Conservation (phyloP, 2,329 filamentous ascomycete species). For the Davidsoniella virescens region DNA sequence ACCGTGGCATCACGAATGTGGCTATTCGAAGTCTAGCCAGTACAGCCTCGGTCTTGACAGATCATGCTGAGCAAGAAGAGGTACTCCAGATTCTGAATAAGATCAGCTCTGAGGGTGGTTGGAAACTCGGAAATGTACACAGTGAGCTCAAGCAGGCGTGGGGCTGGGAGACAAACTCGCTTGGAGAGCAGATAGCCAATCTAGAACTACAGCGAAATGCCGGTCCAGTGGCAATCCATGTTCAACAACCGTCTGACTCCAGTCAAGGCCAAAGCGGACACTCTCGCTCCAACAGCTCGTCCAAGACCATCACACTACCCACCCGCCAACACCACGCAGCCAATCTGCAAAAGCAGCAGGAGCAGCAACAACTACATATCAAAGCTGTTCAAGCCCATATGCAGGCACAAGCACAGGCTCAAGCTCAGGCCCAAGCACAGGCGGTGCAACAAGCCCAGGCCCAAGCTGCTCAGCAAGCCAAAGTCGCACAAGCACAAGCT, state of each 20-base stretch:
- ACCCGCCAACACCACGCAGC: constrained; percentile 8
- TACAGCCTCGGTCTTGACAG: constrained; percentile 55
- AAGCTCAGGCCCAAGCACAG: constrained; percentile 13
- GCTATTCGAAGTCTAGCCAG: constrained; percentile 66
- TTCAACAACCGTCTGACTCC: neutral
- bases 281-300: constrained; percentile 2
- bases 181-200: neutral
- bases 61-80: constrained; percentile 61
- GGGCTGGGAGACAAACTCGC: constrained; percentile 42
- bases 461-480: constrained; percentile 2
- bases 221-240: too few species aligned
- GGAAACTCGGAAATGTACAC: constrained; percentile 58
- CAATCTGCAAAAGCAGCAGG: constrained; percentile 11
- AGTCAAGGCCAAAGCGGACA: neutral
- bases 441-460: constrained; percentile 9
- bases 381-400: constrained; percentile 11
- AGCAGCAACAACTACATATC: constrained; percentile 12
- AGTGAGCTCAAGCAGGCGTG: constrained; percentile 58
- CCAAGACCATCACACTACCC: constrained; percentile 2
- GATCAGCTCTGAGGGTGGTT: constrained; percentile 62
- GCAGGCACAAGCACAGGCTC: constrained; percentile 12
- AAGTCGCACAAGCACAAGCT: constrained; percentile 1
- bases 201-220: too few species aligned
- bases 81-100: constrained; percentile 60
- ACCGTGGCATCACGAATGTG: constrained; percentile 61